phyloP scores from a whole-genome alignment of 257 asterid species.

The Solanum tacnaense region DNA sequence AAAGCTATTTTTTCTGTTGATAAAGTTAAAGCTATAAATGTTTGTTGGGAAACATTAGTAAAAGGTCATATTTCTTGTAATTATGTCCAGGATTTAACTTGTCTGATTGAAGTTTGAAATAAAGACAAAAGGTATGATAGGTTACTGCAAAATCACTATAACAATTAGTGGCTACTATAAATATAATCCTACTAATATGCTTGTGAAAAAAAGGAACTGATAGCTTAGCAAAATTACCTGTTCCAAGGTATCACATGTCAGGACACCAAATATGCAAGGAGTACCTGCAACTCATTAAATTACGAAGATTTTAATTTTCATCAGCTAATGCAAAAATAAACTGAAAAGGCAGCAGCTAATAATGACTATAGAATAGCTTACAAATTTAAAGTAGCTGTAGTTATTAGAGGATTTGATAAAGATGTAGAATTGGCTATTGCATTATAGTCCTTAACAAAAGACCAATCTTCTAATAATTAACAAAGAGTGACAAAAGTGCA shows the following conservation, averaged over 20 bases:
- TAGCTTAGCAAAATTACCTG: constrained; percentile 40
- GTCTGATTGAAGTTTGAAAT: neutral
- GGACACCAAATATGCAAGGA: constrained; percentile 91
- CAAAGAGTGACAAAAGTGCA: neutral
- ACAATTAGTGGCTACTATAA: neutral
- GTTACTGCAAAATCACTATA: neutral
- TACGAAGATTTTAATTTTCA: neutral
- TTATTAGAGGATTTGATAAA: neutral
- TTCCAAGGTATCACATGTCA: constrained; percentile 84
- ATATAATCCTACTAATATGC: neutral
- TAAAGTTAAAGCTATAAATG: neutral
- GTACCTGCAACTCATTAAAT: constrained; percentile 43
- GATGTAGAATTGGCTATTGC: neutral
- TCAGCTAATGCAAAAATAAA: neutral
- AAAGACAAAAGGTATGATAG: neutral
- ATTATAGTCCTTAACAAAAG: neutral
- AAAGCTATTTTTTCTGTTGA: neutral
- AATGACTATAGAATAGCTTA: neutral
- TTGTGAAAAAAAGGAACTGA: neutral
- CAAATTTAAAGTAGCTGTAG: neutral
- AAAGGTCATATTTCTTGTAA: neutral
- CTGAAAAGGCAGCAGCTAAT: neutral
- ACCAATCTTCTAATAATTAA: neutral
- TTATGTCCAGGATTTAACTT: neutral
- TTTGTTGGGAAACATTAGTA: neutral